phyloP scores from a whole-genome alignment of 148 eudicot genomes.

The Agrostemma githago region DNA sequence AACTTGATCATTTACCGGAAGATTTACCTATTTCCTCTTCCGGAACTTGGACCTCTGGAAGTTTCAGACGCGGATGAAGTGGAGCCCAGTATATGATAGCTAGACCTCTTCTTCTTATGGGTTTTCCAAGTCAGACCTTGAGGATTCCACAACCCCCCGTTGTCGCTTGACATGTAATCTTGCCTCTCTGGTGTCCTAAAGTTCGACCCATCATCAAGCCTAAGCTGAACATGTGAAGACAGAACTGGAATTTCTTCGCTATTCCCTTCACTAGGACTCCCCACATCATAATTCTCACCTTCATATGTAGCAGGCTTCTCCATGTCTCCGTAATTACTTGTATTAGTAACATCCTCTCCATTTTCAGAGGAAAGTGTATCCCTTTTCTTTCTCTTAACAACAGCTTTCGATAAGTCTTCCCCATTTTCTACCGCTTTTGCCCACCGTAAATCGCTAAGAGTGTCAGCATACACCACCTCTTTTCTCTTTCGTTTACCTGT shows the following conservation, averaged over 20 bases:
- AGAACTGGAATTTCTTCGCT: constrained; percentile 39
- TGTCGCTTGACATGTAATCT: constrained; percentile 22
- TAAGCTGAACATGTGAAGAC: constrained; percentile 33
- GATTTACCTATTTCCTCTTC: constrained; percentile 25
- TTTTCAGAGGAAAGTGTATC: constrained; percentile 29
- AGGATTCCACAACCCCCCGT: constrained; percentile 33
- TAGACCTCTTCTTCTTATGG: constrained; percentile 80
- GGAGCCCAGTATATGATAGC: constrained; percentile 34
- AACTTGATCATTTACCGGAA: constrained; percentile 18
- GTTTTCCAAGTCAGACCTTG: constrained; percentile 55
- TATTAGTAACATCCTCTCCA: background rate
- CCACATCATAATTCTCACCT: constrained; percentile 37
- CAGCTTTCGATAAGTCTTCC: constrained; percentile 32
- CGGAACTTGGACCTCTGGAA: constrained; percentile 27
- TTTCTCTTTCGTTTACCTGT: constrained; percentile 83
- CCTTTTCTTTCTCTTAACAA: constrained; percentile 42
- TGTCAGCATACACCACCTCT: constrained; percentile 76
- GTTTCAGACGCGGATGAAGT: constrained; percentile 23
- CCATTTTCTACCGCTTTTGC: constrained; percentile 79
- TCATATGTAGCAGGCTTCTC: constrained; percentile 25
- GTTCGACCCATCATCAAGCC: constrained; percentile 37
- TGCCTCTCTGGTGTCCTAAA: constrained; percentile 30
- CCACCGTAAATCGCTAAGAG: constrained; percentile 66
- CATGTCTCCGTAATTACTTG: background rate
- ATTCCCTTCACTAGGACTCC: constrained; percentile 45